phyloP scores from a whole-genome alignment of 352 stramenopile genomes.

The Lagenidium giganteum region DNA sequence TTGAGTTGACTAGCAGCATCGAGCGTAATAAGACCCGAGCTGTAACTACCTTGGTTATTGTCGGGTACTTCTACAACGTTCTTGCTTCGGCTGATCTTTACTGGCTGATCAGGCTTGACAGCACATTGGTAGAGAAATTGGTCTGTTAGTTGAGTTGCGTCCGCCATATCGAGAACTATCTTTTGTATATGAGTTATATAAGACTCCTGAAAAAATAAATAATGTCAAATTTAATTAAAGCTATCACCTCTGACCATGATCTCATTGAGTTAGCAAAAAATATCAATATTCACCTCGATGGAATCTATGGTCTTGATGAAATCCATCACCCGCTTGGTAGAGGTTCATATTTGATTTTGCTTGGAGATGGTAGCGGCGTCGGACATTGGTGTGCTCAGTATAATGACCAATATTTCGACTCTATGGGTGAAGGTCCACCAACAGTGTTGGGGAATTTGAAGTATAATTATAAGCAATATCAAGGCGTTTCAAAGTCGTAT shows the following conservation, averaged over 20 bases:
- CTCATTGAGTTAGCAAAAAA: constrained; percentile 10
- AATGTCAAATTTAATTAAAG: constrained; percentile 5
- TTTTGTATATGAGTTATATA: too few relatives aligned
- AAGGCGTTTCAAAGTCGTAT: constrained; percentile 1
- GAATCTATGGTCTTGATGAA: constrained; percentile 4
- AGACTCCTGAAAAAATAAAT: constrained; percentile 3
- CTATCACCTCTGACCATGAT: constrained; percentile 10
- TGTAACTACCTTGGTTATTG: constrained; percentile 11
- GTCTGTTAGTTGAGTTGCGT: too few relatives aligned
- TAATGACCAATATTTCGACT: constrained; percentile 13
- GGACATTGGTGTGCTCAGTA: constrained; percentile 9
- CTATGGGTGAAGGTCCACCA: constrained; percentile 10
- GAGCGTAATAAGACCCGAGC: constrained; percentile 5
- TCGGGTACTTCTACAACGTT: too few relatives aligned
- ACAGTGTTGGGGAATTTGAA: constrained; percentile 7
- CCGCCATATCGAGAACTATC: too few relatives aligned
- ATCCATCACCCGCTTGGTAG: constrained; percentile 3
- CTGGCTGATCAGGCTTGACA: too few relatives aligned
- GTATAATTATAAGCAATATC: constrained; percentile 12
- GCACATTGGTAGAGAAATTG: too few relatives aligned
- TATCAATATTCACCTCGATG: constrained; percentile 7
- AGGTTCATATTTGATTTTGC: constrained; percentile 8
- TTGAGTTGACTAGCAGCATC: constrained; percentile 7
- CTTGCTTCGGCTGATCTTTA: too few relatives aligned
- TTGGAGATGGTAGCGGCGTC: constrained; percentile 2